These are phyloP conservation scores for Acanthamoeba lenticulata DNA, from an alignment of 208 protist species.

Conservation along the genomic window DNA sequence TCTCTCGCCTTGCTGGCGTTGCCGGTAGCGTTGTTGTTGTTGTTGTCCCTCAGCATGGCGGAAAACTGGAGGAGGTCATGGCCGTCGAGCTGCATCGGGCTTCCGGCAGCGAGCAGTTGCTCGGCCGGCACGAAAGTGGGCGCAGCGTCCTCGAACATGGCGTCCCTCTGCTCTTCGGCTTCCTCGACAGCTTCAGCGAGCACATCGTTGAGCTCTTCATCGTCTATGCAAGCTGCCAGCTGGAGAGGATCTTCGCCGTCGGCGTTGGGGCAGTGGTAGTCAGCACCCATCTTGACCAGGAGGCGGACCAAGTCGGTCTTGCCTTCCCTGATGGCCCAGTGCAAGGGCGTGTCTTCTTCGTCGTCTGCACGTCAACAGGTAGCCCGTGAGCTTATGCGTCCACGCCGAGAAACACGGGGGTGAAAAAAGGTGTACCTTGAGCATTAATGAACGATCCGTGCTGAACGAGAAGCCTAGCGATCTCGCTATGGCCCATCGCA, in stretches of 20 bases:
- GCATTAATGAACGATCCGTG: slow-evolving; percentile 12
- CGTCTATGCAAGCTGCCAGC: slow-evolving; percentile 9
- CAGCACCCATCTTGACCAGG: background rate
- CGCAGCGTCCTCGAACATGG: background rate
- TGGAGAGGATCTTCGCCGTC: slow-evolving; percentile 15
- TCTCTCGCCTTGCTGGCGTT: background rate
- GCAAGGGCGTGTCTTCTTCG: slow-evolving; percentile 36
- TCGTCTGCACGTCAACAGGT: background rate
- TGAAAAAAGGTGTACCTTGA: background rate
- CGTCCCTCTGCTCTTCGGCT: background rate
- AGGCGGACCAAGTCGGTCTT: background rate
- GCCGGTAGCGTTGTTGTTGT: background rate
- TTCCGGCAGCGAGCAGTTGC: background rate
- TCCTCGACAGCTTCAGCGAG: slow-evolving; percentile 17
- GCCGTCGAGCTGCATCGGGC: background rate
- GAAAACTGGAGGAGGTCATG: slow-evolving; percentile 1
- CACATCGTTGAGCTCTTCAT: slow-evolving; percentile 32
- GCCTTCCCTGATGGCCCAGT: slow-evolving; percentile 21
- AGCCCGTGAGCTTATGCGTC: background rate
- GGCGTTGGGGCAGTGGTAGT: background rate
- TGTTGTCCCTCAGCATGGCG: background rate
- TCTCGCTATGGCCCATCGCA: background rate
- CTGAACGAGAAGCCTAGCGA: background rate
- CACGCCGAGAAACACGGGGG: background rate
- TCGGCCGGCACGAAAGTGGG: background rate